Conservation (phyloP, 2,329 filamentous ascomycete genomes). For the Neonectria punicea region DNA sequence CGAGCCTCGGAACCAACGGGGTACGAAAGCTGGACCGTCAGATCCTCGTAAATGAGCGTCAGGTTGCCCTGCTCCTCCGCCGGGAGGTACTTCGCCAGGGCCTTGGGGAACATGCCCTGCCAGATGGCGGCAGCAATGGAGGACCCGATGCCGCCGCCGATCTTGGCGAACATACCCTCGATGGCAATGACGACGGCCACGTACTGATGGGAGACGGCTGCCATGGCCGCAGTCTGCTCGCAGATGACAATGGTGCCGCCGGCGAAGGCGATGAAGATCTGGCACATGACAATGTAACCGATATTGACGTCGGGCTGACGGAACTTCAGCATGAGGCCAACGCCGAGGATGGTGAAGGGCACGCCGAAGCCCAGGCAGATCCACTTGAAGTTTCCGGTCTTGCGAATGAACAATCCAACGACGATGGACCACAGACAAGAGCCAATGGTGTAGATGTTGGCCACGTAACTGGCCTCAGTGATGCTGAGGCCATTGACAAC, state of each 20-base stretch:
- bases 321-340: conserved; percentile 68
- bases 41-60: conserved; percentile 55
- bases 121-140: conserved; percentile 26
- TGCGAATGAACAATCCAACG: conserved; percentile 61
- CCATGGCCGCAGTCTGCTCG: conserved; percentile 26
- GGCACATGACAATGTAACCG: conserved; percentile 62
- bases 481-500: conserved; percentile 61
- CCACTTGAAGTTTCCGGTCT: conserved; percentile 64
- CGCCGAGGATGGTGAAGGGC: conserved; percentile 64
- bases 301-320: conserved; percentile 62
- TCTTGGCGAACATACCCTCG: conserved; percentile 26
- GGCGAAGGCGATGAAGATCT: conserved; percentile 31
- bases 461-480: conserved; percentile 60
- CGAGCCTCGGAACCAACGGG: conserved; percentile 50
- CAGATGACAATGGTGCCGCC: conserved; percentile 27
- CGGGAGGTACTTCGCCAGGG: conserved; percentile 51
- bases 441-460: conserved; percentile 61
- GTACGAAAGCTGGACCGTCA: conserved; percentile 49
- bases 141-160: conserved; percentile 23
- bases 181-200: conserved; percentile 23
- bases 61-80: conserved; percentile 43
- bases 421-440: conserved; percentile 59
- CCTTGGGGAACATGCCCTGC: conserved; percentile 49
- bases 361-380: conserved; percentile 62
- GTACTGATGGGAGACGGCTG: conserved; percentile 23